phyloP scores from a whole-genome alignment of 768 basidiomycete genomes.

The Suillus alpinus region DNA sequence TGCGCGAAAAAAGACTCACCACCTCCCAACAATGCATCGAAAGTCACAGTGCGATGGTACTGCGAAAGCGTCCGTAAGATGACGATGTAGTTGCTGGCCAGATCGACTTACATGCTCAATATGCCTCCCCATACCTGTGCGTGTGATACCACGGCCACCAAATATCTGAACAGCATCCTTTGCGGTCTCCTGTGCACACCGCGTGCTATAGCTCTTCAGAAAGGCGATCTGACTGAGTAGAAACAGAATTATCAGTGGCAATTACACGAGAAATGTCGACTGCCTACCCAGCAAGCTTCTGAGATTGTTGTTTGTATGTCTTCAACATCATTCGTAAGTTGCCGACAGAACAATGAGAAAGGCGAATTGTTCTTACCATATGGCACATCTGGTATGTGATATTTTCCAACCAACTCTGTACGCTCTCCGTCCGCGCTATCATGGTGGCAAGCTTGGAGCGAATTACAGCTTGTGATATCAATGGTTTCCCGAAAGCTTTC shows the following conservation, averaged over 20 bases:
- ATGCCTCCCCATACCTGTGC: constrained; percentile 63
- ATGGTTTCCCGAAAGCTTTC: constrained; percentile 87
- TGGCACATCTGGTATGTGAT: constrained; percentile 86
- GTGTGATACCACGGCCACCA: constrained; percentile 82
- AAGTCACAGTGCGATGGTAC: constrained; percentile 31
- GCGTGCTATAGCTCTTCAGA: constrained; percentile 76
- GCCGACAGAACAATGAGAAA: neutral
- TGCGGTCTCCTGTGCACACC: constrained; percentile 75
- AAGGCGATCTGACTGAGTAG: constrained; percentile 65
- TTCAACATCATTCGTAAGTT: constrained; percentile 19
- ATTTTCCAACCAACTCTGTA: constrained; percentile 85
- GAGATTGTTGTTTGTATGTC: constrained; percentile 72
- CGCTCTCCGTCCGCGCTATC: constrained; percentile 81
- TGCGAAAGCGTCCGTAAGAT: constrained; percentile 2
- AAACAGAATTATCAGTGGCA: neutral
- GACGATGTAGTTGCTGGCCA: constrained; percentile 18
- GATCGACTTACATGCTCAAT: constrained; percentile 49
- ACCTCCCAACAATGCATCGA: constrained; percentile 62
- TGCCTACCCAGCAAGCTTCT: constrained; percentile 67
- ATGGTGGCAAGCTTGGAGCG: constrained; percentile 84
- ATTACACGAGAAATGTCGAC: neutral
- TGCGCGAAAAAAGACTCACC: constrained; percentile 29
- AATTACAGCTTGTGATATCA: constrained; percentile 83
- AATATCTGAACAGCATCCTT: constrained; percentile 79
- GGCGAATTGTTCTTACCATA: constrained; percentile 46